phyloP scores from a whole-genome alignment of 78 protist species.

The Monosiga brevicollis region DNA sequence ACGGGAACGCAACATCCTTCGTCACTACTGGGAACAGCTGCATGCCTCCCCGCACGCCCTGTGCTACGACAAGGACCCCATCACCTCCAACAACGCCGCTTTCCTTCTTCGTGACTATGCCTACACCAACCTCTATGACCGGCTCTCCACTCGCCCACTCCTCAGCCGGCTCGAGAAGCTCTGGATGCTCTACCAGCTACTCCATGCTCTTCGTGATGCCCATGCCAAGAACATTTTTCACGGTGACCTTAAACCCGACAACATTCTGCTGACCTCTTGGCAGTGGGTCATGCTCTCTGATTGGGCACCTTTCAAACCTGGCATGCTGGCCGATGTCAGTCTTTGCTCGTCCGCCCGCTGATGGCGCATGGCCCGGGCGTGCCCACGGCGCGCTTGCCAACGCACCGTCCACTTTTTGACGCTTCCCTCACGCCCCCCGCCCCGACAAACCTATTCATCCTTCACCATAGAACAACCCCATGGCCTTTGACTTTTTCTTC shows the following conservation, averaged over 20 bases:
- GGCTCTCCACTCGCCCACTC: constrained; percentile 68
- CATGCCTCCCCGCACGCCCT: constrained; percentile 49
- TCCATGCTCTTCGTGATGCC: constrained; percentile 51
- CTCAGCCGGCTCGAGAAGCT: constrained; percentile 55
- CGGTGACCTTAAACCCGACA: constrained; percentile 64
- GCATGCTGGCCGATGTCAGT: constrained; percentile 46
- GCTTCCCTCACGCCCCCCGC: not conserved
- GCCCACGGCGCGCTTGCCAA: not conserved
- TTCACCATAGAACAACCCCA: constrained; percentile 84
- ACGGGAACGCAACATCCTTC: too few relatives aligned
- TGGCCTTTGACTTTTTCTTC: constrained; percentile 78
- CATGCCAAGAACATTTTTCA: constrained; percentile 26
- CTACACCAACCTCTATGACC: constrained; percentile 44
- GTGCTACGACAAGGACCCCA: constrained; percentile 51
- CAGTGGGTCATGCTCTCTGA: constrained; percentile 64
- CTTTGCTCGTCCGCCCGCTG: too few relatives aligned
- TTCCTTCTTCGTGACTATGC: constrained; percentile 64
- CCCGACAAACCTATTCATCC: not conserved
- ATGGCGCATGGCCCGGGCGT: not conserved
- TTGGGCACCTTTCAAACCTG: constrained; percentile 59
- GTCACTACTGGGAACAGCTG: too few relatives aligned
- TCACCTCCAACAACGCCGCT: constrained; percentile 61
- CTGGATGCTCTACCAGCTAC: constrained; percentile 77
- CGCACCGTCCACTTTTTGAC: not conserved
- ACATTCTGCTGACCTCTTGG: constrained; percentile 67